Evolutionary conservation across 164 flowering plant species (phyloP).

Genomic region (Vitis riparia): DNA sequence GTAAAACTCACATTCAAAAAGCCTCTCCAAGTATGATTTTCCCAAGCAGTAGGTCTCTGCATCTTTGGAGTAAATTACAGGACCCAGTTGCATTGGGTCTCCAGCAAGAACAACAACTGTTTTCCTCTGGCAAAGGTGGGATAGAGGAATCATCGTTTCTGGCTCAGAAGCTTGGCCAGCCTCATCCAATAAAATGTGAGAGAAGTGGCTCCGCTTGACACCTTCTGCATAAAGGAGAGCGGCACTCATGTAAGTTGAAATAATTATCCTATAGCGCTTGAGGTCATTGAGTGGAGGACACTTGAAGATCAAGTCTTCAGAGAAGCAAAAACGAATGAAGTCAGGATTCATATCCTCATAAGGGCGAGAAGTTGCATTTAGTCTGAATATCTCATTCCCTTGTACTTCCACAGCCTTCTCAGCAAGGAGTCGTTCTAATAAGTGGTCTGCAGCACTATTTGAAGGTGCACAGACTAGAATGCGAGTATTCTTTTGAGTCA

Average conservation of each 20-base stretch:
- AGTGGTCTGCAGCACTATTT: slow-evolving; percentile 88
- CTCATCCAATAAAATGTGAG: slow-evolving; percentile 91
- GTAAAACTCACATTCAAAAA: slow-evolving; percentile 59
- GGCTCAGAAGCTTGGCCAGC: slow-evolving; percentile 99
- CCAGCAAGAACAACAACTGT: slow-evolving; percentile 94
- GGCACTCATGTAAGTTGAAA: slow-evolving; percentile 88
- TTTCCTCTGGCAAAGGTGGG: slow-evolving; percentile 46
- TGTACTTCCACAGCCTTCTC: slow-evolving; percentile 32
- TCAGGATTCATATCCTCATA: slow-evolving; percentile 65
- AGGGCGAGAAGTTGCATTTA: slow-evolving; percentile 73
- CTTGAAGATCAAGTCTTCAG: slow-evolving; percentile 52
- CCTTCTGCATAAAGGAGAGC: slow-evolving; percentile 74
- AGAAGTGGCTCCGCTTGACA: slow-evolving; percentile 62
- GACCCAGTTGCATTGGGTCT: slow-evolving; percentile 93
- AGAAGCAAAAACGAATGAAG: slow-evolving; percentile 52
- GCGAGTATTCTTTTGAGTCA: slow-evolving; percentile 26
- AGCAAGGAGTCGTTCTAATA: slow-evolving; percentile 55
- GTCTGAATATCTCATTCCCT: slow-evolving; percentile 63
- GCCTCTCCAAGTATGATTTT: slow-evolving; percentile 80
- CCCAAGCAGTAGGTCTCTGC: slow-evolving; percentile 76
- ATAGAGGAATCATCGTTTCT: slow-evolving; percentile 79
- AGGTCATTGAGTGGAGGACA: slow-evolving; percentile 64
- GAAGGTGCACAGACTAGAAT: slow-evolving; percentile 93
- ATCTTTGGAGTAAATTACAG: slow-evolving; percentile 67
- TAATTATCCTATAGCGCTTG: slow-evolving; percentile 52